phyloP scores from a whole-genome alignment of 2,329 filamentous ascomycete genomes.

The Penicillium sp. region DNA sequence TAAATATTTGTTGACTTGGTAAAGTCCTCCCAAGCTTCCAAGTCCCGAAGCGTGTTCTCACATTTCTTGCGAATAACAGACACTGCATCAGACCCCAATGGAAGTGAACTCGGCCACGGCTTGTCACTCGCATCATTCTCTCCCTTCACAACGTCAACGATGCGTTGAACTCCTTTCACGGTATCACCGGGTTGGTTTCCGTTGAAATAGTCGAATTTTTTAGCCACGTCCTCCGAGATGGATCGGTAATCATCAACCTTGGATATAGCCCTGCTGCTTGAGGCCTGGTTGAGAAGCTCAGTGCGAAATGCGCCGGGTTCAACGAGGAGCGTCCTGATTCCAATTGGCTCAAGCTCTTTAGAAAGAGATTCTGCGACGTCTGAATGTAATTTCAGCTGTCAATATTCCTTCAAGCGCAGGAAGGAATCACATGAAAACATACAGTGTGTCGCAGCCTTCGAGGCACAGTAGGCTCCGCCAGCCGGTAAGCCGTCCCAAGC shows the following conservation, averaged over 20 bases:
- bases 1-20: slow-evolving; percentile 18
- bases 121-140: slow-evolving; percentile 9
- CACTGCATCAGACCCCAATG: slow-evolving; percentile 19
- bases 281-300: slow-evolving; percentile 8
- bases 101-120: slow-evolving; percentile 14
- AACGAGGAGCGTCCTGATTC: slow-evolving; percentile 22
- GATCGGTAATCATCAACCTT: slow-evolving; percentile 13
- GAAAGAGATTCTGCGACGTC: slow-evolving; percentile 18
- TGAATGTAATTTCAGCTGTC: slow-evolving; percentile 3
- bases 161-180: slow-evolving; percentile 9
- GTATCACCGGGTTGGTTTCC: slow-evolving; percentile 19
- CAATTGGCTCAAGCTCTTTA: slow-evolving; percentile 10
- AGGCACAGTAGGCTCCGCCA: slow-evolving; percentile 18
- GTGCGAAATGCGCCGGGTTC: slow-evolving; percentile 24
- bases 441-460: slow-evolving; percentile 24
- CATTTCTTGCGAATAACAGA: slow-evolving; percentile 19
- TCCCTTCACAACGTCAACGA: slow-evolving; percentile 19
- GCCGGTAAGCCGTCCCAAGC: slow-evolving; percentile 21
- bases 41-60: slow-evolving; percentile 15
- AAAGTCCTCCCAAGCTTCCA: slow-evolving; percentile 17
- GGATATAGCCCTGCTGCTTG: slow-evolving; percentile 11
- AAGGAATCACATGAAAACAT: not conserved
- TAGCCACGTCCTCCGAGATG: slow-evolving; percentile 2
- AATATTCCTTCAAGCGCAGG: not conserved
- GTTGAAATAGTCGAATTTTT: slow-evolving; percentile 1